Evolutionary conservation across 495 filamentous ascomycete species (phyloP).

Genomic region (Penicillium subrubescens): DNA sequence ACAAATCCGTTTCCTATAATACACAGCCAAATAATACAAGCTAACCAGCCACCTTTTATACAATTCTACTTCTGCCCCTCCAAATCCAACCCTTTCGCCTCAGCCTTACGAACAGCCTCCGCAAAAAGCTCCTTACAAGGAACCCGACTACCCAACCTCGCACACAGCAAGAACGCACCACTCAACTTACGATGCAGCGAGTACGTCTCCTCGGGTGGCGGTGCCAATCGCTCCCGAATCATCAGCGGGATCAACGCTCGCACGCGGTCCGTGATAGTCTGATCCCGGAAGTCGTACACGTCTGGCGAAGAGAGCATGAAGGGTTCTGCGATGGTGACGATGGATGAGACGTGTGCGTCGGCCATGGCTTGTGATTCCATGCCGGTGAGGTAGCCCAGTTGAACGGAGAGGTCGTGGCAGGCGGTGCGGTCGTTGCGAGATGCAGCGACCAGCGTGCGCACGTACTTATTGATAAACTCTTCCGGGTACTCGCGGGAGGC

Average conservation of each 20-base stretch:
- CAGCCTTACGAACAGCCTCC: slow-evolving; percentile 58
- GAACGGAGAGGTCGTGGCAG: slow-evolving; percentile 69
- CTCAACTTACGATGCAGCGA: slow-evolving; percentile 94
- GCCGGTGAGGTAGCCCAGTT: slow-evolving; percentile 91
- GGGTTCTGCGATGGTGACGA: slow-evolving; percentile 89
- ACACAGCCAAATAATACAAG: slow-evolving; percentile 3
- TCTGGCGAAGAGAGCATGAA: slow-evolving; percentile 75
- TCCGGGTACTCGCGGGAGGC: slow-evolving; percentile 83
- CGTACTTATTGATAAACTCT: slow-evolving; percentile 77
- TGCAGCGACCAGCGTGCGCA: slow-evolving; percentile 75
- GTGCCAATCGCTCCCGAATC: slow-evolving; percentile 82
- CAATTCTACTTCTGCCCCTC: slow-evolving; percentile 9
- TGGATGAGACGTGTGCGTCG: slow-evolving; percentile 78
- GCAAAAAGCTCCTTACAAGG: slow-evolving; percentile 80
- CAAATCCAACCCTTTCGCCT: slow-evolving; percentile 24
- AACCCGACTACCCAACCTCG: slow-evolving; percentile 79
- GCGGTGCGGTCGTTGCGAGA: slow-evolving; percentile 62
- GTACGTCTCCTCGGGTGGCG: slow-evolving; percentile 97
- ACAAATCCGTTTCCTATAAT: slow-evolving; percentile 8
- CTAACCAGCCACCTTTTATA: background rate
- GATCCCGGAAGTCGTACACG: slow-evolving; percentile 87
- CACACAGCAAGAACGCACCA: slow-evolving; percentile 92
- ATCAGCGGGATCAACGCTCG: slow-evolving; percentile 85
- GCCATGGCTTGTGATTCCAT: slow-evolving; percentile 81
- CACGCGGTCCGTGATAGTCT: slow-evolving; percentile 95